Evolutionary conservation across 257 asterid genomes (phyloP), one percentile per base, ranked within the genome.

Genomic region (Nyctanthes arbortristis): DNA sequence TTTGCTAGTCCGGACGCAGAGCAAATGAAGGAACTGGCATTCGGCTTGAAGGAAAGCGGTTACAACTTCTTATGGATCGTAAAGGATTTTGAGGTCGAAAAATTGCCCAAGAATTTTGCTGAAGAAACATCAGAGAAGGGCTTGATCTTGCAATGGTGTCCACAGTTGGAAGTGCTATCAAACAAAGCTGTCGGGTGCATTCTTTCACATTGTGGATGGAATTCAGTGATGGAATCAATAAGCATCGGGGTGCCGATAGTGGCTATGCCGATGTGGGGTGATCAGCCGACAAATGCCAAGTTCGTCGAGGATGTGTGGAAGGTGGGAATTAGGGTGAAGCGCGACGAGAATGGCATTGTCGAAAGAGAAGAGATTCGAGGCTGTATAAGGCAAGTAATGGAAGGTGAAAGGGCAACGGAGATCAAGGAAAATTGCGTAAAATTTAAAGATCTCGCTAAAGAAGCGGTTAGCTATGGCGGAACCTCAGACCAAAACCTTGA

Each of bases 181-280:
- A 67, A 77, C 43, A 58, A 75, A 71, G 88, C 96, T 1, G 72
- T 89, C 0, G 96, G 96, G 2, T 89, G 96, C 33, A 85, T 89
- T 35, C 73, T 87, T 60, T 75, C 96, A 5, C 96, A 92, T 30
- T 84, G 88, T 25, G 97, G 97, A 7, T 92, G 97, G 96, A 92
- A 92, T 71, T 89, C 96, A 2, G 88, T 84, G 0, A 47, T 79
- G 0, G 96, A 91, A 71, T 85, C 96, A 3, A 27, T 92, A 78
- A 76, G 92, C 34, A 20, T 86, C 45, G 97, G 96, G 0, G 85
- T 89, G 72, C 94, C 96, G 1, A 82, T 87, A 85, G 92, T 92
- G 49, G 89, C 70, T 4, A 83, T 89, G 91, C 97, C 97, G 0
- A 86, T 81, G 22, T 92, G 96, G 97, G 84, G 89, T 2, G 96